Base-by-base conservation (phyloP, 345 rosid genomes). In the Salix udensis region DNA sequence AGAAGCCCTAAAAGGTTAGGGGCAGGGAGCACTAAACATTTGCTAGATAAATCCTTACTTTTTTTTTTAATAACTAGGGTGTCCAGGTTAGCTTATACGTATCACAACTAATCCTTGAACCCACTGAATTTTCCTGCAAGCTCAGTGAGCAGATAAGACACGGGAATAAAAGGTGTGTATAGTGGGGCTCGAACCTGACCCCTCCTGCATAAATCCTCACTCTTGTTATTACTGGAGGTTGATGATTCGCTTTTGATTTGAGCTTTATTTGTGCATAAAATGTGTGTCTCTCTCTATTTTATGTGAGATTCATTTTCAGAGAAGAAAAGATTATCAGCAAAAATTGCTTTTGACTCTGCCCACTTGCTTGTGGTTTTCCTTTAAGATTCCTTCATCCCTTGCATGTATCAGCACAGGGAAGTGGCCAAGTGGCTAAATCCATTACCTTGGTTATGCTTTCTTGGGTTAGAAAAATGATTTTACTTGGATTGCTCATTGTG, bases 91-190 rank as follows among this genome's bases (percentile, higher is more conserved):
- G 5, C 0, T 31, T 31, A 31, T 5, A 2, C 0, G 5, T 5
- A 31, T 0, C 0, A 31, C 34, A 0, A 31, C 0, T 31, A 31
- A 31, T 4, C 0, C 0, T 0, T 0, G 5, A 0, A 31, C 0
- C 0, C 34, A 31, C 1, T 31, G 5, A 31, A 31, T 0, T 4
- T 31, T 0, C 4, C 4, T 30, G 0, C 31, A 30, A 30, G 31
- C 4, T 0, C 31, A 30, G 31, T 31, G 34, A 0, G 5, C 34
- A 31, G 5, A 3, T 30, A 30, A 30, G 26, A 1, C 26, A 1
- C 26, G 26, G 26, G 26, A 24, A 24, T 24, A 24, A 24, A 24
- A 24, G 26, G 26, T 24, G 26, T 24, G 26, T 24, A 30, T 30
- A 30, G 31, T 30, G 26, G 4, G 31, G 31, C 31, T 30, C 31